Evolutionary conservation across 768 basidiomycete genomes (phyloP), one percentile per base, ranked within the genome.

Genomic region (Russula lepida): DNA sequence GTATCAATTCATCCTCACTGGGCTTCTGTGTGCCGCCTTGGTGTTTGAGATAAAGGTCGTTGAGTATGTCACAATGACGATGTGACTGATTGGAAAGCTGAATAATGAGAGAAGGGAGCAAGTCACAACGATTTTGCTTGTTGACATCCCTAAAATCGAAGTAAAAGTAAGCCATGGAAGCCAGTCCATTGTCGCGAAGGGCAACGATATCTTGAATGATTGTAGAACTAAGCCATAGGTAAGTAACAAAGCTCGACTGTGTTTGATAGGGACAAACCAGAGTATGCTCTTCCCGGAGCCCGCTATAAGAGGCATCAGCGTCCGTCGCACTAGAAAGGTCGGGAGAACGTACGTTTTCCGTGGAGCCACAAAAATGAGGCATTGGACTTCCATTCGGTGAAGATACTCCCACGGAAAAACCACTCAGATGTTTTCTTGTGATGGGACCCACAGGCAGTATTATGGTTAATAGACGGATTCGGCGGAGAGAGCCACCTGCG

Each of bases 251-350:
- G 9, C 2, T 11, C 15, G 54, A 49, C 6, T 8, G 11, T 19
- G 23, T 21, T 50, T 12, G 17, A 39, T 39, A 17, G 37, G 6
- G 1, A 47, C 58, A 6, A 37, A 59, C 58, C 58, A 53, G 15
- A 59, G 50, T 17, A 44, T 11, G 23, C 27, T 59, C 49, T 59
- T 59, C 7, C 58, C 58, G 15, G 58, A 53, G 4, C 58, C 58
- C 6, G 49, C 58, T 56, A n/a, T n/a, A 32, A n/a, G 21, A 9
- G n/a, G 7, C 4, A 8, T 15, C 32, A 50, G n/a, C 19, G 4
- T 3, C 3, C n/a, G 28, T 33, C 21, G 17, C 19, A 7, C 21
- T 1, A 3, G 9, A 43, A 30, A 19, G 37, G 19, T 27, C 19
- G 21, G 28, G 43, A 3, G 11, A 12, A 28, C 58, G 2, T 17